Conservation (phyloP, 805 yeast species). For the Pichia sporocuriosa region DNA sequence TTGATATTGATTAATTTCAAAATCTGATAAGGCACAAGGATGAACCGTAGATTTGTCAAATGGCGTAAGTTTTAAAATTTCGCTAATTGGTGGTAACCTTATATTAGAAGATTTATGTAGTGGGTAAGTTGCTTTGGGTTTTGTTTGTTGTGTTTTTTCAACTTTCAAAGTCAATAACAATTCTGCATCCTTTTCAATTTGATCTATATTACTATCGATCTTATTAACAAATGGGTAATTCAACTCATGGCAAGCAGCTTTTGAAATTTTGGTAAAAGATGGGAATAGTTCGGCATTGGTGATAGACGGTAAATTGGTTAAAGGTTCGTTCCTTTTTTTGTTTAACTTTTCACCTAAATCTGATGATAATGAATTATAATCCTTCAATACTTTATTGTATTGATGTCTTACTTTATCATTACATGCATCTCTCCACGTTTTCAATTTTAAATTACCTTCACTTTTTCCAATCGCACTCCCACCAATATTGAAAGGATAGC, state of each 20-base stretch:
- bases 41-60: conserved; percentile 18
- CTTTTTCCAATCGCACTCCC: conserved; percentile 19
- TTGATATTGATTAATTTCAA: conserved; percentile 9
- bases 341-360: conserved; percentile 10
- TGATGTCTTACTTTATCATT: conserved; percentile 36
- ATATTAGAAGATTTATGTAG: conserved; percentile 10
- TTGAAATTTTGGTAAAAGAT: conserved; percentile 17
- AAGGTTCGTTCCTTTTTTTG: not conserved
- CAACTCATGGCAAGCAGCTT: conserved; percentile 18
- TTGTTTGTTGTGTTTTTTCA: conserved; percentile 15
- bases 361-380: conserved; percentile 32
- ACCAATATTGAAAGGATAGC: conserved; percentile 27
- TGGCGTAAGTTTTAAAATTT: conserved; percentile 12
- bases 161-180: not conserved
- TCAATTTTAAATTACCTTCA: conserved; percentile 30
- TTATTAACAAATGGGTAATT: conserved; percentile 4
- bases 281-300: conserved; percentile 10
- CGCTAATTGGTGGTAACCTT: conserved; percentile 20
- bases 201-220: not conserved
- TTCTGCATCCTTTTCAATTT: conserved; percentile 2
- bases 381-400: conserved; percentile 33
- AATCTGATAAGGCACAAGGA: conserved; percentile 14
- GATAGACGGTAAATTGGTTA: conserved; percentile 2
- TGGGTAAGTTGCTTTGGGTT: conserved; percentile 18
- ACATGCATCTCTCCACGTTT: conserved; percentile 39